Percentiles rank a stretch among this genome's conserved stretches.
Evolutionary conservation across 805 yeast genomes (phyloP).

Genomic region (Yamadazyma paraphyllophila): DNA sequence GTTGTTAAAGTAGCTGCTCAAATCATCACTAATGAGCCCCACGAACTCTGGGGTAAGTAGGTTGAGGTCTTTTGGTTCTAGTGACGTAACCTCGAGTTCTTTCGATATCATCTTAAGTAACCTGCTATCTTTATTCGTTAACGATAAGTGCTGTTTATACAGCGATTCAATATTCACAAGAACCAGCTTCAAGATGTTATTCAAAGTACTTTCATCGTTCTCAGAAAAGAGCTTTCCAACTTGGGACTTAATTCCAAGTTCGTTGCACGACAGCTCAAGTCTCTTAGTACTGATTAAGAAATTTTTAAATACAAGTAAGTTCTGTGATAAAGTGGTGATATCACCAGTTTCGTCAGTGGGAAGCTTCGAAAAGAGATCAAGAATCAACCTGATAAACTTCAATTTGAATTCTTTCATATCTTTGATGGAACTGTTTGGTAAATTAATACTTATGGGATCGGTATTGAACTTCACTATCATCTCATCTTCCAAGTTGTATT

Average conservation of each 20-base stretch:
- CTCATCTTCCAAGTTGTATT: neutral
- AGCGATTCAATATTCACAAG: slow-evolving; percentile 4
- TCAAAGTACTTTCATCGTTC: slow-evolving; percentile 5
- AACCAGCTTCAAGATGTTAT: slow-evolving; percentile 10
- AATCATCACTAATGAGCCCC: slow-evolving; percentile 25
- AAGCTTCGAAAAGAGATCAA: neutral
- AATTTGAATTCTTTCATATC: slow-evolving; percentile 10
- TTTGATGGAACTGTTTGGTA: slow-evolving; percentile 6
- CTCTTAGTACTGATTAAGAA: slow-evolving; percentile 23
- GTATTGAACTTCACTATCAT: slow-evolving; percentile 1
- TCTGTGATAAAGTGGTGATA: neutral
- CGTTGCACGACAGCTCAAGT: slow-evolving; percentile 18
- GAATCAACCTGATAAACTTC: slow-evolving; percentile 5
- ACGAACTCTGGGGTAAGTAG: slow-evolving; percentile 18
- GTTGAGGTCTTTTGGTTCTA: neutral
- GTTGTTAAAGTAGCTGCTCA: slow-evolving; percentile 25
- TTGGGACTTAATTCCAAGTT: slow-evolving; percentile 16
- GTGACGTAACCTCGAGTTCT: neutral
- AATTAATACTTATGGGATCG: slow-evolving; percentile 6
- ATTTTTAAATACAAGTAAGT: slow-evolving; percentile 22
- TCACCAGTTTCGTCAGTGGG: neutral
- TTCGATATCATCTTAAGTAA: neutral
- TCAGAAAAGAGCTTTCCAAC: slow-evolving; percentile 13
- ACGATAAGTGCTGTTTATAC: slow-evolving; percentile 2
- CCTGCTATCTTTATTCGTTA: neutral